A percentile compares a stretch with the other conserved stretches of the same genome.
phyloP scores from a whole-genome alignment of 179 eudicot genomes.

The Monotropa hypopitys region DNA sequence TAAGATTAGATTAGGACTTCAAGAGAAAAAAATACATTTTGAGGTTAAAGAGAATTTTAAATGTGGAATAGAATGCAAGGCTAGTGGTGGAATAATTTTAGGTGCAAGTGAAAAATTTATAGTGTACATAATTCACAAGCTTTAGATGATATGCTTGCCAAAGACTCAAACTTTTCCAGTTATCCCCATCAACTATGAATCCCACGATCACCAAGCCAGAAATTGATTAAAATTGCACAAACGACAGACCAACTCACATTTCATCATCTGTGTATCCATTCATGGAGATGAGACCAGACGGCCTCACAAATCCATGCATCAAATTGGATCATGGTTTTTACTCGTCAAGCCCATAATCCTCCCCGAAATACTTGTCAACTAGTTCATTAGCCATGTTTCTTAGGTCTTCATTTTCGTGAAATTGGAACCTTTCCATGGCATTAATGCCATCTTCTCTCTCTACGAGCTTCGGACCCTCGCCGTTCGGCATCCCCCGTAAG shows the following conservation, averaged over 20 bases:
- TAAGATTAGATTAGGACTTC: too few species aligned
- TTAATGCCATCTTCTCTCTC: constrained; percentile 93
- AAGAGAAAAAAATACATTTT: too few species aligned
- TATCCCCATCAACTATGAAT: background rate
- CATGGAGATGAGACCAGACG: background rate
- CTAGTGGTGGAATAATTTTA: too few species aligned
- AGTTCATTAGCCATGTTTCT: constrained; percentile 81
- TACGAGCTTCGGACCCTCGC: constrained; percentile 79
- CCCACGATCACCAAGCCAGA: background rate
- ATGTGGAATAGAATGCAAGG: too few species aligned
- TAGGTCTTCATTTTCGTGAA: constrained; percentile 87
- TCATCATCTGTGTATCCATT: background rate
- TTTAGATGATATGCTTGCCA: background rate
- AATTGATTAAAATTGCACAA: background rate
- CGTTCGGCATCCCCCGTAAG: constrained; percentile 83
- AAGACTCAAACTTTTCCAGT: background rate
- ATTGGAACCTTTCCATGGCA: constrained; percentile 94
- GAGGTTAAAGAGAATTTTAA: too few species aligned
- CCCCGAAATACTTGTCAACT: constrained; percentile 87
- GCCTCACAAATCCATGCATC: background rate
- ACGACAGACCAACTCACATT: background rate
- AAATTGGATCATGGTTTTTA: constrained; percentile 3
- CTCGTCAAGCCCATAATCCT: constrained; percentile 79
- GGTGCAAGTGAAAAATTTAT: too few species aligned
- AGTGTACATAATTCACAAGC: too few species aligned